Evolutionary conservation across 139 green algal species (phyloP).

Genomic region (Asterochloris erici): DNA sequence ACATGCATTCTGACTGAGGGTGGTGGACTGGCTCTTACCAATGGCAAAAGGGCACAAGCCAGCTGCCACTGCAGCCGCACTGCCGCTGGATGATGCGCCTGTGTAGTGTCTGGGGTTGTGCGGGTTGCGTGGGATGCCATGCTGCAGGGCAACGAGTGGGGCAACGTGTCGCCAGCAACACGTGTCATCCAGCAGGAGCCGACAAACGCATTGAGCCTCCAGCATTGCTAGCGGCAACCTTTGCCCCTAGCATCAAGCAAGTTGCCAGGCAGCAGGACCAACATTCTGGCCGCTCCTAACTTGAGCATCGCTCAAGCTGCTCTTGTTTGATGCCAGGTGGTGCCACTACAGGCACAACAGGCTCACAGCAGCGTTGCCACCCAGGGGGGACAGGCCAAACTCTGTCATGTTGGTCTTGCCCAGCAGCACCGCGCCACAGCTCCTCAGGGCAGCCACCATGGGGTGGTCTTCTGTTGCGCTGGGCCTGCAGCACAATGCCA

Average conservation of each 20-base stretch:
- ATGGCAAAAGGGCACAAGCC: constrained; percentile 73
- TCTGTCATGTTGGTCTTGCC: constrained; percentile 78
- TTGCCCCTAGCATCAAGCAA: too few species aligned
- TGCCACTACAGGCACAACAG: too few species aligned
- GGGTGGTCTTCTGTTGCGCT: constrained; percentile 24
- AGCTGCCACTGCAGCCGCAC: constrained; percentile 59
- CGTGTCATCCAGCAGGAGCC: too few species aligned
- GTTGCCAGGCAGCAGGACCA: too few species aligned
- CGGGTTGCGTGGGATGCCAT: constrained; percentile 63
- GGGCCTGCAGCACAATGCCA: not conserved
- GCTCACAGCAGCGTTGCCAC: constrained; percentile 31
- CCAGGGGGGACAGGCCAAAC: constrained; percentile 52
- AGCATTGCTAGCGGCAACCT: too few species aligned
- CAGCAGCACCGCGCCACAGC: constrained; percentile 60
- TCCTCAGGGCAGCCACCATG: constrained; percentile 42
- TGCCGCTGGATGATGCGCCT: constrained; percentile 62
- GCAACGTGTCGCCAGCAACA: too few species aligned
- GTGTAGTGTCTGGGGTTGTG: constrained; percentile 31
- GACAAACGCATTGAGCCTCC: too few species aligned
- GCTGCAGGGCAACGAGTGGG: not conserved
- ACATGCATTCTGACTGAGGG: too few species aligned
- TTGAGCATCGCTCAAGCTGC: too few species aligned
- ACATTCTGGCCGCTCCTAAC: too few species aligned
- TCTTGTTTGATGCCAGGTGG: too few species aligned
- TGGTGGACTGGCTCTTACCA: constrained; percentile 32